phyloP scores from a whole-genome alignment of 257 asterid species.

The Linderniella brevidens region DNA sequence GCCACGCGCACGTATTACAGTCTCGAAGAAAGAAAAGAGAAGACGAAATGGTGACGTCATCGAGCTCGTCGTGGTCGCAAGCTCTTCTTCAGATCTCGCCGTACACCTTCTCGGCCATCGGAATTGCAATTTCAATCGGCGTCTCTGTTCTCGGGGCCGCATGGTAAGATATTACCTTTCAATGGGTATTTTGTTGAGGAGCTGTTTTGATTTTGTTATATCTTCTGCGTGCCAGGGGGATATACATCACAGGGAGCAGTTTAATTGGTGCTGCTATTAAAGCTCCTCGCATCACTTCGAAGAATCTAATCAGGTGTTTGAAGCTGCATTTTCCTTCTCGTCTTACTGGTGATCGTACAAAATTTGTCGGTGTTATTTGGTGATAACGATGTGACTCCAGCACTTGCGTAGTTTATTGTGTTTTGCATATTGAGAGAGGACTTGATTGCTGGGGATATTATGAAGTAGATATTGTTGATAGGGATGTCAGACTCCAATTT shows the following conservation, averaged over 20 bases:
- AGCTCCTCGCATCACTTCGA: constrained; percentile 76
- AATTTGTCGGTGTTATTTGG: background rate
- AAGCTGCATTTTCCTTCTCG: constrained; percentile 1
- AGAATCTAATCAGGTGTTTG: constrained; percentile 59
- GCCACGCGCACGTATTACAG: too few relatives aligned
- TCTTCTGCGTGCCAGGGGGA: constrained; percentile 37
- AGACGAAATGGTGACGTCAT: constrained; percentile 36
- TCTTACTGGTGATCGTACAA: background rate
- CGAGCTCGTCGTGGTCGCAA: constrained; percentile 68
- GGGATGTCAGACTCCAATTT: too few relatives aligned
- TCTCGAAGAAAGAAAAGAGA: too few relatives aligned
- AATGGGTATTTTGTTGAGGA: background rate
- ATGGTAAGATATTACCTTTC: constrained; percentile 27
- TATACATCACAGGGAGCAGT: constrained; percentile 70
- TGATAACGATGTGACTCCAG: too few relatives aligned
- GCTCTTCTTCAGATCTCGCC: constrained; percentile 89
- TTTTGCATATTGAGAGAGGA: too few relatives aligned
- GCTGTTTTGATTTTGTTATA: background rate
- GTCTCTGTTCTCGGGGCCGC: constrained; percentile 99
- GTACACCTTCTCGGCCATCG: constrained; percentile 84
- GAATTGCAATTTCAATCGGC: constrained; percentile 85
- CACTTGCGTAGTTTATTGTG: too few relatives aligned
- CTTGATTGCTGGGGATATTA: too few relatives aligned
- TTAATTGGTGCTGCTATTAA: constrained; percentile 73
- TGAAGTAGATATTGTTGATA: too few relatives aligned